Percentiles rank a stretch among this genome's conserved stretches.
Evolutionary conservation across 164 flowering plant genomes (phyloP).

Genomic region (Houttuynia cordata): DNA sequence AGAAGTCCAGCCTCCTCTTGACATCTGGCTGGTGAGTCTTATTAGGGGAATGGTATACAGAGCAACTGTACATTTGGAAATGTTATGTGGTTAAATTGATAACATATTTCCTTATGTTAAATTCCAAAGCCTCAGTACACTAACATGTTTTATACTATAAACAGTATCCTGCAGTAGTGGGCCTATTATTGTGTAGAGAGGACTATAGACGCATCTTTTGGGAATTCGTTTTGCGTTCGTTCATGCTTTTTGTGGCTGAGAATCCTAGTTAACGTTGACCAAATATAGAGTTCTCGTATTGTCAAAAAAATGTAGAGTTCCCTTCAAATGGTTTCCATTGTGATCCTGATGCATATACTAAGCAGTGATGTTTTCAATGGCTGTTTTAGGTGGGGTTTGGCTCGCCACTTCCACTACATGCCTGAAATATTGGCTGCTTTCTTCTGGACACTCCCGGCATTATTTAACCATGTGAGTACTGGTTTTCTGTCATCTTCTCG

Average conservation of each 20-base stretch:
- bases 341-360: neutral
- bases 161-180: neutral
- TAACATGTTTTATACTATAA: too few relatives aligned
- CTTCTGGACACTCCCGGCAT: constrained; percentile 92
- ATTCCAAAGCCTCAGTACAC: neutral
- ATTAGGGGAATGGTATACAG: neutral
- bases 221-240: neutral
- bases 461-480: constrained; percentile 74
- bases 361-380: neutral
- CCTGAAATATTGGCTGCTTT: constrained; percentile 89
- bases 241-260: neutral
- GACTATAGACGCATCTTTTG: neutral
- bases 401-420: constrained; percentile 95
- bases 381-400: constrained; percentile 84
- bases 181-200: neutral
- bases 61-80: too few relatives aligned
- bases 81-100: too few relatives aligned
- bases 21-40: constrained; percentile 91
- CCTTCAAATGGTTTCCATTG: neutral
- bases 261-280: neutral
- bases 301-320: too few relatives aligned
- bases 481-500: neutral
- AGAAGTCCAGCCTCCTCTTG: constrained; percentile 74
- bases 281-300: too few relatives aligned
- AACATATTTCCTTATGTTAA: too few relatives aligned